Conservation (phyloP, 148 eudicot species). For the Spergularia bocconei region DNA sequence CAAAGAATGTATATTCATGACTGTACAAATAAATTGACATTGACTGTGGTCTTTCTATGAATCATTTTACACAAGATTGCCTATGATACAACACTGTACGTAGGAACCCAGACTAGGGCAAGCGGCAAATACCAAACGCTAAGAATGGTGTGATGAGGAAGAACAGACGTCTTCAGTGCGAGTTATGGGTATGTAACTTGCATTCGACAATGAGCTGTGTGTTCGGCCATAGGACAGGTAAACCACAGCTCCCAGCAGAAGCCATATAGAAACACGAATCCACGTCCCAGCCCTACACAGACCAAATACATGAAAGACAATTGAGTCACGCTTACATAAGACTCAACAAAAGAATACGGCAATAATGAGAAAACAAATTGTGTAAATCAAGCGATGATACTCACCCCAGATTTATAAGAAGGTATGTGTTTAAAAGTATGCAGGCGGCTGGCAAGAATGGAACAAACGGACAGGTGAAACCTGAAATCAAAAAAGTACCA, state of each 20-base stretch:
- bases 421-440: slow-evolving; percentile 62
- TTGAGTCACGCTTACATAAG: background rate
- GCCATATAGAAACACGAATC: slow-evolving; percentile 61
- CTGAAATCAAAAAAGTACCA: slow-evolving; percentile 35
- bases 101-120: background rate
- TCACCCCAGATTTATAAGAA: slow-evolving; percentile 73
- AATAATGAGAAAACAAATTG: background rate
- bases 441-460: slow-evolving; percentile 60
- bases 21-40: background rate
- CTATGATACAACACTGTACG: no score
- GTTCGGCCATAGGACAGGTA: slow-evolving; percentile 53
- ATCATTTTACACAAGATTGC: background rate
- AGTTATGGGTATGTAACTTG: slow-evolving; percentile 24
- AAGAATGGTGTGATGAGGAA: background rate
- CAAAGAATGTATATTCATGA: background rate
- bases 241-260: slow-evolving; percentile 44
- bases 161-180: slow-evolving; percentile 11
- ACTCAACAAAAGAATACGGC: background rate
- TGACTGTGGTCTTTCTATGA: background rate
- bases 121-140: background rate
- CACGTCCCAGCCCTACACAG: slow-evolving; percentile 46
- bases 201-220: slow-evolving; percentile 42
- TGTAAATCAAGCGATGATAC: slow-evolving; percentile 17
- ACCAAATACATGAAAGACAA: slow-evolving; percentile 5
- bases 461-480: slow-evolving; percentile 69